Percentiles rank a stretch among this genome's conserved stretches.
phyloP scores from a whole-genome alignment of 805 yeast genomes.

The Metschnikowia continentalis region DNA sequence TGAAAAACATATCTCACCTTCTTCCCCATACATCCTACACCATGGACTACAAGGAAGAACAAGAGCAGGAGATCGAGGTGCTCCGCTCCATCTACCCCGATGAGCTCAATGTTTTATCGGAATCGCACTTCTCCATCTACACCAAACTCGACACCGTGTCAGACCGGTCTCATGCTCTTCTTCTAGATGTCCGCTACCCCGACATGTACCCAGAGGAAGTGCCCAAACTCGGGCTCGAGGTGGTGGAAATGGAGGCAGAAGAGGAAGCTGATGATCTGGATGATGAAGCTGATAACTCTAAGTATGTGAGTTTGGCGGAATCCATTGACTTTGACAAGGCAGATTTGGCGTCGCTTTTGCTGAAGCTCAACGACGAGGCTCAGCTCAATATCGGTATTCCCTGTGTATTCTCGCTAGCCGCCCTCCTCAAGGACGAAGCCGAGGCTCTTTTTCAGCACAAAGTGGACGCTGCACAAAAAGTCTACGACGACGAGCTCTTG shows the following conservation, averaged over 20 bases:
- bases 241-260: conserved; percentile 29
- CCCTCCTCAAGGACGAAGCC: conserved; percentile 75
- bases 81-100: conserved; percentile 91
- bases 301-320: conserved; percentile 54
- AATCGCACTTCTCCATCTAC: conserved; percentile 51
- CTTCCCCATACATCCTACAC: too few relatives aligned
- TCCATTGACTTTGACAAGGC: conserved; percentile 48
- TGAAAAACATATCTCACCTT: not conserved
- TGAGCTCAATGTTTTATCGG: conserved; percentile 54
- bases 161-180: conserved; percentile 51
- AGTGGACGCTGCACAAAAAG: conserved; percentile 48
- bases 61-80: conserved; percentile 83
- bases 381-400: conserved; percentile 86
- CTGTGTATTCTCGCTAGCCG: conserved; percentile 75
- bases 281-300: conserved; percentile 23
- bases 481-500: conserved; percentile 53
- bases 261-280: conserved; percentile 38
- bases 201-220: conserved; percentile 76
- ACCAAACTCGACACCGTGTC: conserved; percentile 67
- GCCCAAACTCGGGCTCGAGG: conserved; percentile 50
- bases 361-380: conserved; percentile 53
- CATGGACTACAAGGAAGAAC: conserved; percentile 83
- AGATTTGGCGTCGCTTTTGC: conserved; percentile 42
- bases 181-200: conserved; percentile 67
- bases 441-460: conserved; percentile 64